Conservation (phyloP, 73 alveolate genomes). For the Blepharisma japonicum region DNA sequence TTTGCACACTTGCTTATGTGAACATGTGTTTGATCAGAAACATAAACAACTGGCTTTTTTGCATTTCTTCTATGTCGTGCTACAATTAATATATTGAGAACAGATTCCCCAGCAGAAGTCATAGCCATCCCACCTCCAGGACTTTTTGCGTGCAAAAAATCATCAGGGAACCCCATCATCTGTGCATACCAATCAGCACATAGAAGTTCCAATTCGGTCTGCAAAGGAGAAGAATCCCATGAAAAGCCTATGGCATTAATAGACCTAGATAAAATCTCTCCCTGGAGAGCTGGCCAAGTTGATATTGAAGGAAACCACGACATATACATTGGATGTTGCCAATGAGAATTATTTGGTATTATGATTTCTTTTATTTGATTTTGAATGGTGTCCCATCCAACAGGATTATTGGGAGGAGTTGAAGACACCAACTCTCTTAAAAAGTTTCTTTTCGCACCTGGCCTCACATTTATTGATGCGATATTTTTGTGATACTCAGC, state of each 20-base stretch:
- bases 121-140: constrained; percentile 33
- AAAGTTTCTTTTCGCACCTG: not conserved
- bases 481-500: not conserved
- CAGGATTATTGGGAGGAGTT: not conserved
- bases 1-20: constrained; percentile 1
- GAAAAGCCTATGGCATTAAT: constrained; percentile 19
- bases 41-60: constrained; percentile 7
- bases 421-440: not conserved
- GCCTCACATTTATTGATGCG: not conserved
- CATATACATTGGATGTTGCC: constrained; percentile 36
- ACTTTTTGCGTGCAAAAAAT: not conserved
- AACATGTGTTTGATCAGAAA: constrained; percentile 33
- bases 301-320: constrained; percentile 36
- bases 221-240: constrained; percentile 27
- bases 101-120: constrained; percentile 26
- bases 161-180: constrained; percentile 20
- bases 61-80: constrained; percentile 15
- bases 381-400: not conserved
- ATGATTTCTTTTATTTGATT: not conserved
- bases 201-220: constrained; percentile 22
- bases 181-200: constrained; percentile 27
- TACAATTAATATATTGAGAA: not conserved
- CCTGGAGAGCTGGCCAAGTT: constrained; percentile 15
- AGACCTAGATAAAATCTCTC: constrained; percentile 27
- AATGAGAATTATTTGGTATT: constrained; percentile 20